Percentiles rank a stretch among this genome's conserved stretches.
These are phyloP conservation scores for Aspergillus caelatus DNA, from an alignment of 2,329 filamentous ascomycete genomes.

Conservation along the genomic window DNA sequence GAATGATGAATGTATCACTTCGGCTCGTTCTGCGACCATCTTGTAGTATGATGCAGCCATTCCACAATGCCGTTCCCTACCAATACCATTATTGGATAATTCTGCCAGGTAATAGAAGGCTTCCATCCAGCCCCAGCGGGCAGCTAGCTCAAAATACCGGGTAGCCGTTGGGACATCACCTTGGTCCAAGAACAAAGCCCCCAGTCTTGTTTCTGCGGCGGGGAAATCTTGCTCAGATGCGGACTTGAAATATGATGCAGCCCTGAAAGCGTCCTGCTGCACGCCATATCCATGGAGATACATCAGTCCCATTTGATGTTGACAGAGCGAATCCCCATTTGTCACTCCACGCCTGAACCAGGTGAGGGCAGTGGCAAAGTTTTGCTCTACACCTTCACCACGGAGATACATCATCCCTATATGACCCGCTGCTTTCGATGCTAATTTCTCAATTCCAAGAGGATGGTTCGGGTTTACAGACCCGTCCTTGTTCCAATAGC, in stretches of 20 bases:
- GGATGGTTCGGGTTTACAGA: constrained; percentile 71
- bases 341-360: constrained; percentile 83
- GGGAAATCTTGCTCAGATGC: constrained; percentile 82
- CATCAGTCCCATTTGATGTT: constrained; percentile 83
- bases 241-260: constrained; percentile 74
- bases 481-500: constrained; percentile 83
- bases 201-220: constrained; percentile 79
- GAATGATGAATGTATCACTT: constrained; percentile 76
- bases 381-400: constrained; percentile 80
- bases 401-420: constrained; percentile 88
- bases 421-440: constrained; percentile 81
- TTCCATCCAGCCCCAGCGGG: constrained; percentile 80
- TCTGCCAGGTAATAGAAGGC: constrained; percentile 92
- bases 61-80: constrained; percentile 75
- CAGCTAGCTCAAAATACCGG: constrained; percentile 85
- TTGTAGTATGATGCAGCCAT: constrained; percentile 83
- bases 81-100: constrained; percentile 78
- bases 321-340: constrained; percentile 78
- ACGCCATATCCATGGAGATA: constrained; percentile 77
- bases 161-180: constrained; percentile 79
- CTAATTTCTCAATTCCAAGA: constrained; percentile 72
- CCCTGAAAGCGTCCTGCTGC: constrained; percentile 68
- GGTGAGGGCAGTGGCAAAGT: constrained; percentile 71
- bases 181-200: constrained; percentile 83
- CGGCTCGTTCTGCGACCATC: constrained; percentile 72